Evolutionary conservation across 2,329 filamentous ascomycete genomes (phyloP), one percentile per base, ranked within the genome.

Genomic region (Mollisia scopiformis): DNA sequence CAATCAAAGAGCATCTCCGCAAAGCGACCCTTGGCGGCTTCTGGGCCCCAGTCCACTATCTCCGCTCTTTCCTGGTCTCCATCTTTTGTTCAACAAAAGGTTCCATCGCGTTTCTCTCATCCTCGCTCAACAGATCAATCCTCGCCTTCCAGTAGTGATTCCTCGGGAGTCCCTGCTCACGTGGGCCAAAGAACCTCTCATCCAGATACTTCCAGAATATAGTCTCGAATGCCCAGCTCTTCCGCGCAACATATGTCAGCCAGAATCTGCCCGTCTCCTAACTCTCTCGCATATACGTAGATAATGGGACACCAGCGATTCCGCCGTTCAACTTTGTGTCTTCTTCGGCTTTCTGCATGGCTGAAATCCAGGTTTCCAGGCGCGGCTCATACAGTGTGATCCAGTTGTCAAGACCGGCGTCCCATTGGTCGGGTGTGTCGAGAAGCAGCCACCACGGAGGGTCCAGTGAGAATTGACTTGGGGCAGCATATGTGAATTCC

Each of bases 361-460:
- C 73, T 1, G 49, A 33, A 0, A 80, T 62, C 57, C 74, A 80
- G 1, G 67, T 75, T 23, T 69, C 10, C 0, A 79, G 63, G 0
- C 73, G 73, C 2, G 27, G 39, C 30, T 74, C 73, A 57, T 78
- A 79, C 0, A 49, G 56, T 6, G 66, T 50, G 6, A 59, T 66
- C 73, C 76, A 80, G 8, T 63, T 55, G 0, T 66, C 64, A 16
- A 75, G 64, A 1, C 73, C 75, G 2, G 53, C 57, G 1, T 52
- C 16, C 75, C 77, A 78, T 14, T 63, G 62, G 33, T 78, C 75
- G 0, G 72, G 69, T 14, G 54, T 41, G 10, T 73, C 58, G 2
- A 78, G 61, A 1, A 78, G 69, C 1, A 79, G 65, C 76, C 75
- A 79, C 75, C 75, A 78, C 0, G 76, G 76, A 2, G 75, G 73